Percentiles rank a stretch among this genome's conserved stretches.
Evolutionary conservation across 495 filamentous ascomycete genomes (phyloP).

Genomic region (Tuber calosporum): DNA sequence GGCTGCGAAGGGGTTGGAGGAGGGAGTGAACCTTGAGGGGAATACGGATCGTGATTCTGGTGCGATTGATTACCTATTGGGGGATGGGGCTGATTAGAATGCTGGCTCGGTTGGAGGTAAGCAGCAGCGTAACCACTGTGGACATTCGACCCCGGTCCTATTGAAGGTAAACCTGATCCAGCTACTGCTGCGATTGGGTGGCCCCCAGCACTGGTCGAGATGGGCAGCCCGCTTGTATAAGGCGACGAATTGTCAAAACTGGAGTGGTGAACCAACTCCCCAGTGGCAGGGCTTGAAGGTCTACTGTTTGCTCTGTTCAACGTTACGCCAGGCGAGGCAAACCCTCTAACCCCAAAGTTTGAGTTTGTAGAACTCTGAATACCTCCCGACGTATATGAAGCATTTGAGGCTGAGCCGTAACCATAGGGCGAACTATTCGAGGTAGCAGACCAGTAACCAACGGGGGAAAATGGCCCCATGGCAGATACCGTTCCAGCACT

Average conservation of each 20-base stretch:
- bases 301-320: slow-evolving; percentile 38
- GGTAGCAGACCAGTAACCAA: slow-evolving; percentile 34
- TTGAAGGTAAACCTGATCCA: slow-evolving; percentile 36
- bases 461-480: slow-evolving; percentile 36
- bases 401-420: slow-evolving; percentile 30
- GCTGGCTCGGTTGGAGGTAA: slow-evolving; percentile 27
- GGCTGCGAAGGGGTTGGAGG: slow-evolving; percentile 38
- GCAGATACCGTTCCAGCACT: slow-evolving; percentile 34
- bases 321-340: slow-evolving; percentile 30
- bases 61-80: slow-evolving; percentile 40
- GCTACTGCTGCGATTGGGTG: slow-evolving; percentile 30
- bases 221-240: slow-evolving; percentile 29
- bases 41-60: slow-evolving; percentile 36
- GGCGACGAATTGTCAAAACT: slow-evolving; percentile 30
- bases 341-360: slow-evolving; percentile 31
- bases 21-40: slow-evolving; percentile 31
- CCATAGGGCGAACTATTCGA: slow-evolving; percentile 33
- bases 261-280: slow-evolving; percentile 34
- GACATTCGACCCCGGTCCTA: slow-evolving; percentile 32
- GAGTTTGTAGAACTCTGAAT: slow-evolving; percentile 18
- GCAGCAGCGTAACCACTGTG: slow-evolving; percentile 28
- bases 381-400: slow-evolving; percentile 24
- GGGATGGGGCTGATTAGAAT: slow-evolving; percentile 18
- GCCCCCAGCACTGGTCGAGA: slow-evolving; percentile 30
- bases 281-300: slow-evolving; percentile 35